Conservation (phyloP, 805 yeast species). For the Huiozyma naganishii region DNA sequence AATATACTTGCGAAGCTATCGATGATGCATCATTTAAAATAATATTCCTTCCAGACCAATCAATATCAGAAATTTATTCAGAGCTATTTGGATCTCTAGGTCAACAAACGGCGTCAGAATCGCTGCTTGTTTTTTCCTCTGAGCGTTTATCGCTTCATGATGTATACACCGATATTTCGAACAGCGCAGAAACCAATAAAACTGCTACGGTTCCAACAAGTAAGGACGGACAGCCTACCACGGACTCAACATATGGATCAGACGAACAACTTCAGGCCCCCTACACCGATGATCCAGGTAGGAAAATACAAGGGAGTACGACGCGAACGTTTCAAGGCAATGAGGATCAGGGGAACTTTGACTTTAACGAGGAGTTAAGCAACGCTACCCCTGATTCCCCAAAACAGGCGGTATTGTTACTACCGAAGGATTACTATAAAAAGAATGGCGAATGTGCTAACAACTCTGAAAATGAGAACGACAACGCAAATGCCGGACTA, state of each 20-base stretch:
- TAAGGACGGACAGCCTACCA: neutral
- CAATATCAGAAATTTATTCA: conserved; percentile 16
- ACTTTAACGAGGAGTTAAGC: no score
- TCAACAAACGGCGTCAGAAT: conserved; percentile 17
- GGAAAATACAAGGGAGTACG: no score
- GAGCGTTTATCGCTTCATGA: conserved; percentile 2
- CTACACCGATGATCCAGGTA: no score
- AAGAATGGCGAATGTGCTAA: neutral
- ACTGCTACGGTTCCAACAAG: neutral
- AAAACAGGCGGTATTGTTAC: conserved; percentile 19
- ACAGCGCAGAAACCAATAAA: no score
- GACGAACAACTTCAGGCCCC: no score
- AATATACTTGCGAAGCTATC: conserved; percentile 7
- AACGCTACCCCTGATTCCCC: conserved; percentile 4
- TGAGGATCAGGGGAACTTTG: no score
- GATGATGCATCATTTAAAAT: conserved; percentile 6
- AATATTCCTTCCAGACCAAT: conserved; percentile 22
- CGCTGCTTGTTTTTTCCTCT: conserved; percentile 16
- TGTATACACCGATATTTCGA: no score
- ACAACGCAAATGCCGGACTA: neutral
- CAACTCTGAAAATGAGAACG: neutral
- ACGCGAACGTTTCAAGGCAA: no score
- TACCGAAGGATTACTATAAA: conserved; percentile 20
- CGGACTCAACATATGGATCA: no score
- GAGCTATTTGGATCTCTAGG: conserved; percentile 19